Percentiles rank a stretch among this genome's conserved stretches.
phyloP scores from a whole-genome alignment of 805 yeast genomes.

The Nakazawaea ishiwadae region DNA sequence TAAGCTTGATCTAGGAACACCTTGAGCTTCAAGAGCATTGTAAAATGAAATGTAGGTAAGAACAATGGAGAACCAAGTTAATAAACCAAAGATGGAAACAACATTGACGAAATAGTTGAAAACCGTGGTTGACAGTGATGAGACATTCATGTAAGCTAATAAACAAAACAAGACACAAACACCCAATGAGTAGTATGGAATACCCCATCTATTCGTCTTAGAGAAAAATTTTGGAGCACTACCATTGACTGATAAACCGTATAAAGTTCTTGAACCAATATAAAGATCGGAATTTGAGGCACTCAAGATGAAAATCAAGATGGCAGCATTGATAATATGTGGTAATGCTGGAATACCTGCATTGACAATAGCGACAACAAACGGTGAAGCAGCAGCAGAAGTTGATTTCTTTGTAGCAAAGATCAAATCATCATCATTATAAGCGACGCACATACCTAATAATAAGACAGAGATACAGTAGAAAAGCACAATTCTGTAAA shows the following conservation, averaged over 20 bases:
- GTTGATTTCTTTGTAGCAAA: conserved; percentile 43
- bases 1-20: conserved; percentile 50
- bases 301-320: conserved; percentile 71
- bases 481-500: conserved; percentile 49
- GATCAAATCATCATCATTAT: conserved; percentile 38
- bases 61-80: conserved; percentile 71
- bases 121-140: conserved; percentile 31
- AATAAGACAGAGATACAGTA: conserved; percentile 49
- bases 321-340: conserved; percentile 72
- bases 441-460: conserved; percentile 55
- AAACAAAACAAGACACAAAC: conserved; percentile 51
- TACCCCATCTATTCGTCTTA: conserved; percentile 62
- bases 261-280: conserved; percentile 71
- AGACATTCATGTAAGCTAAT: conserved; percentile 67
- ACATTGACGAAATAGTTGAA: conserved; percentile 72
- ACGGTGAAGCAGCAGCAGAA: conserved; percentile 75
- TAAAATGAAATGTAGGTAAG: conserved; percentile 63
- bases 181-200: conserved; percentile 56
- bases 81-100: conserved; percentile 68
- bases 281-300: conserved; percentile 80
- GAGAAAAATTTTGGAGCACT: conserved; percentile 69
- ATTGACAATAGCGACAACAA: conserved; percentile 72
- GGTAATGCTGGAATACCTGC: conserved; percentile 65
- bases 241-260: conserved; percentile 67
- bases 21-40: conserved; percentile 65